A percentile compares a stretch with the other conserved stretches of the same genome.
Evolutionary conservation across 1,284 basidiomycete species (phyloP).

Genomic region (Bjerkandera adusta): DNA sequence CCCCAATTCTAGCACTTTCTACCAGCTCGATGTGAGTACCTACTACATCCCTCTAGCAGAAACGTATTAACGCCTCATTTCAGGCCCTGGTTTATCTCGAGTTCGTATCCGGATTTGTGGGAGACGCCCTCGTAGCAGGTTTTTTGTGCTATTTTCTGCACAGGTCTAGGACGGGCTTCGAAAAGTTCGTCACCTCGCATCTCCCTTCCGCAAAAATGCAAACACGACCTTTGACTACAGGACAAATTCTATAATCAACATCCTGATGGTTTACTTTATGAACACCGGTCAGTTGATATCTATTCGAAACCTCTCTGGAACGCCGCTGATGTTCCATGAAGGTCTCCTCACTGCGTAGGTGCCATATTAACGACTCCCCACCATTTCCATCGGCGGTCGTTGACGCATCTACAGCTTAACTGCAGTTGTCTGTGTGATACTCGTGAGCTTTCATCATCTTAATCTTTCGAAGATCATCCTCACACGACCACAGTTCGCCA

Average conservation of each 20-base stretch:
- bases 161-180: conserved; percentile 34
- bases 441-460: conserved; percentile 27
- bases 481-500: conserved; percentile 31
- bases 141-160: conserved; percentile 33
- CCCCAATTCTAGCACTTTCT: too few relatives aligned
- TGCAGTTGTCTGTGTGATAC: conserved; percentile 41
- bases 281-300: conserved; percentile 35
- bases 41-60: background rate
- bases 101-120: conserved; percentile 24
- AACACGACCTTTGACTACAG: conserved; percentile 18
- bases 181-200: conserved; percentile 23
- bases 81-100: conserved; percentile 27
- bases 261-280: conserved; percentile 36
- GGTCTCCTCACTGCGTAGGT: conserved; percentile 48
- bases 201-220: background rate
- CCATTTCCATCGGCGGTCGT: conserved; percentile 4
- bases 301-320: background rate
- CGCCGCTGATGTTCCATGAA: conserved; percentile 12
- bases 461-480: too few relatives aligned
- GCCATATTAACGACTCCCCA: conserved; percentile 1
- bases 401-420: too few relatives aligned
- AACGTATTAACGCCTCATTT: background rate
- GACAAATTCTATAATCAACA: conserved; percentile 35
- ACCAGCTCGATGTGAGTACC: conserved; percentile 18
- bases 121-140: conserved; percentile 34